Base-by-base conservation (phyloP, 495 filamentous ascomycete genomes). In the Bacidia rubella region DNA sequence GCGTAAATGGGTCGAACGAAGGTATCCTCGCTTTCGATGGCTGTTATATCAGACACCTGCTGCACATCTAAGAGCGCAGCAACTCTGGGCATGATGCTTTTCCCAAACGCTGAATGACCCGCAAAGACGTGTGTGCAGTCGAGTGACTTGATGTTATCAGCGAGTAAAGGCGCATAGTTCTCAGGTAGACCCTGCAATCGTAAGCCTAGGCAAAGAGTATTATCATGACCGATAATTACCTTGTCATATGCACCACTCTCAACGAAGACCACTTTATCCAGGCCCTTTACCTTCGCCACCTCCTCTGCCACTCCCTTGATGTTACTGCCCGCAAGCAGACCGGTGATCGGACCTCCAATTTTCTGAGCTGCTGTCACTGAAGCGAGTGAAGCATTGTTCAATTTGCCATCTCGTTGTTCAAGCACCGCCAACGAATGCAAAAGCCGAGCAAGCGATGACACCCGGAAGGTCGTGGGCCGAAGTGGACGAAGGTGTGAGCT, bases 1-100 rank as follows among this genome's bases (percentile, higher is more conserved):
- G 92, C 92, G 63, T 98, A 98, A 62, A 98, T 95, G 41, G 93
- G 90, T 27, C 92, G 86, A 40, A 96, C 86, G 64, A 97, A 98
- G 20, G 87, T 97, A 66, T 93, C 87, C 63, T 95, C 88, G 68
- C 81, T 79, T 68, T 95, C 76, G 57, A 97, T 86, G 1, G 68
- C 74, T 2, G 80, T 96, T 54, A 97, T 84, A 65, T 98, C 92
- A 10, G 87, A 94, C 49, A 98, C 77, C 63, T 94, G 89, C 67
- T 95, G 90, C 23, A 82, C 79, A 62, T 98, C 92, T 38, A 98
- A 74, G 21, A 98, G 72, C 25, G 92, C 92, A n/a, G 93, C 88
- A 2, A 96, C 82, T 40, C 92, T 83, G n/a, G 92, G 92, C 69
- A 97, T 75, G 35, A 97, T 69, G 65, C 83, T 89, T 79, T 98